phyloP scores from a whole-genome alignment of 768 basidiomycete species.

The Amanita molliuscula region DNA sequence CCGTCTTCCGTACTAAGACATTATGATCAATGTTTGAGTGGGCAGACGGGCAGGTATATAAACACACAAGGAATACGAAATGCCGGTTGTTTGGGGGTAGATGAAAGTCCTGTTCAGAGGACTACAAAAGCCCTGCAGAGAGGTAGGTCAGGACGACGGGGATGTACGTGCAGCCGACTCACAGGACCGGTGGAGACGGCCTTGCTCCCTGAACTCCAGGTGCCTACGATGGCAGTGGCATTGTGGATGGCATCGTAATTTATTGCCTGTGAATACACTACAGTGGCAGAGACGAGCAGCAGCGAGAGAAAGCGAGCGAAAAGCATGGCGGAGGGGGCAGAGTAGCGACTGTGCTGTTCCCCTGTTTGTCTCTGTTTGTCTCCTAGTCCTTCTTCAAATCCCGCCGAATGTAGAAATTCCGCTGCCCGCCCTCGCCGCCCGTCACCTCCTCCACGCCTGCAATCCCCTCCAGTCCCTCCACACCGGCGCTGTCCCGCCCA shows the following conservation, averaged over 20 bases:
- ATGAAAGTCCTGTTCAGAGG: constrained; percentile 75
- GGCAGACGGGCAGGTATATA: neutral
- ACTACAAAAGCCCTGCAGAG: constrained; percentile 65
- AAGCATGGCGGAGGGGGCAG: constrained; percentile 28
- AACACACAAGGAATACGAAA: constrained; percentile 84
- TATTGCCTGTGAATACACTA: constrained; percentile 27
- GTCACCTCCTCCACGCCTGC: constrained; percentile 57
- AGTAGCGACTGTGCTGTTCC: constrained; percentile 13
- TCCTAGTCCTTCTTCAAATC: constrained; percentile 76
- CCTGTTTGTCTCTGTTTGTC: constrained; percentile 14
- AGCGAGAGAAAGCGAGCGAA: constrained; percentile 27
- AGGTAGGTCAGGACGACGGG: constrained; percentile 8
- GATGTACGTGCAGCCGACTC: constrained; percentile 23
- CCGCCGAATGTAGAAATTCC: constrained; percentile 64
- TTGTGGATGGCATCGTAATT: constrained; percentile 44
- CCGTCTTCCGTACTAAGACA: constrained; percentile 52
- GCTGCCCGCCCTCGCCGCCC: constrained; percentile 51
- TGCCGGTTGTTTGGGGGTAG: constrained; percentile 80
- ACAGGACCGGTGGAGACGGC: constrained; percentile 77
- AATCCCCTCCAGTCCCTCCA: constrained; percentile 47
- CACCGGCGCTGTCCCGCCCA: constrained; percentile 46
- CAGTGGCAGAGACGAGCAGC: constrained; percentile 26
- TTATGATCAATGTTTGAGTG: constrained; percentile 1
- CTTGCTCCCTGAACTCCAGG: constrained; percentile 78
- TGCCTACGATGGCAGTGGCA: constrained; percentile 60